These are phyloP conservation scores for Zanthoxylum bungeanum DNA, from an alignment of 345 rosid genomes.

Conservation along the genomic window DNA sequence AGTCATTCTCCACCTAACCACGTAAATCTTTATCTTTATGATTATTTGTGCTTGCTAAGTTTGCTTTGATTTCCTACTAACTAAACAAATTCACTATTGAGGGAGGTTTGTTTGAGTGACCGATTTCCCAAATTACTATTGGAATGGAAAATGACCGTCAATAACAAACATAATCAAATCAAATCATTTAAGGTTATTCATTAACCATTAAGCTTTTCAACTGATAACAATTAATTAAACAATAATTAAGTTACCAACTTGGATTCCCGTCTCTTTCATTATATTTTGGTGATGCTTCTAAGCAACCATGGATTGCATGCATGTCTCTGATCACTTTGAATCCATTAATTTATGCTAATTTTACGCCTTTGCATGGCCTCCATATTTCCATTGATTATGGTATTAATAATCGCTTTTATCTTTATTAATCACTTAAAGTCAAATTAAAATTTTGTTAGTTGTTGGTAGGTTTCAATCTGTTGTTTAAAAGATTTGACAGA, in stretches of 20 bases:
- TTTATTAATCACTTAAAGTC: not conserved
- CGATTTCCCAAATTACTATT: too few relatives aligned
- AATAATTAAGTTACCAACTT: not conserved
- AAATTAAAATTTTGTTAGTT: not conserved
- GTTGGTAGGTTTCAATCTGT: conserved; percentile 4
- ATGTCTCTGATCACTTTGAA: not conserved
- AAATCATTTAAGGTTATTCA: conserved; percentile 1
- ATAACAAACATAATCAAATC: not conserved
- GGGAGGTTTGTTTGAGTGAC: too few relatives aligned
- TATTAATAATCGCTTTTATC: not conserved
- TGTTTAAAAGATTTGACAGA: not conserved
- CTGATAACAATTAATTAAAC: not conserved
- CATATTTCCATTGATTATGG: not conserved
- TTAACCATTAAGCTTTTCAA: not conserved
- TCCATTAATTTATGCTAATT: not conserved
- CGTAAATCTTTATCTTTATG: too few relatives aligned
- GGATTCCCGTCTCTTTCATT: not conserved
- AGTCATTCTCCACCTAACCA: too few relatives aligned
- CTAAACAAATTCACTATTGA: too few relatives aligned
- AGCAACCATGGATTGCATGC: conserved; percentile 25
- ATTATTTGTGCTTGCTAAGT: too few relatives aligned
- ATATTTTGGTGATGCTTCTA: conserved; percentile 24
- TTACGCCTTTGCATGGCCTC: not conserved
- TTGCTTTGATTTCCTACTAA: too few relatives aligned
- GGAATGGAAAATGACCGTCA: too few relatives aligned